phyloP scores from a whole-genome alignment of 305 asterid genomes.

The Fraxinus sp. region DNA sequence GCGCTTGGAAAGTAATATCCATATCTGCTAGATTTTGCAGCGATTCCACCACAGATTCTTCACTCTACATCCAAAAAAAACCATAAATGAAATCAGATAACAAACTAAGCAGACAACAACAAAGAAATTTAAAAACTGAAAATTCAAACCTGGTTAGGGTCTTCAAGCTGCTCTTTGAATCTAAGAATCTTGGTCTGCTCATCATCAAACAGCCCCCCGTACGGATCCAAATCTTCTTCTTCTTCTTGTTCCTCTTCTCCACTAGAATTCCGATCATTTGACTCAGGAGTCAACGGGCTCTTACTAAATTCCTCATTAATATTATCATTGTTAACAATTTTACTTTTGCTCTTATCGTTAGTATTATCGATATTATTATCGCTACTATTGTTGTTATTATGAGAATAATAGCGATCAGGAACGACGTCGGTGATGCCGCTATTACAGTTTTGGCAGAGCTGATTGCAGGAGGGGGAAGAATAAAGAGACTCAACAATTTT shows the following conservation, averaged over 20 bases:
- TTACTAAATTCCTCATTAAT: slow-evolving; percentile 40
- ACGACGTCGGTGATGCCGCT: slow-evolving; percentile 31
- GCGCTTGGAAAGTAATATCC: slow-evolving; percentile 86
- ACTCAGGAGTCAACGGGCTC: slow-evolving; percentile 87
- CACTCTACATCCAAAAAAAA: slow-evolving; percentile 42
- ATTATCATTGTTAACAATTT: slow-evolving; percentile 20
- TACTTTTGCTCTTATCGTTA: slow-evolving; percentile 18
- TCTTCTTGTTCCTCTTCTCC: slow-evolving; percentile 43
- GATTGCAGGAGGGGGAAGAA: slow-evolving; percentile 34
- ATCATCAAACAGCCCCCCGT: slow-evolving; percentile 70
- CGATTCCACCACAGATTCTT: slow-evolving; percentile 65
- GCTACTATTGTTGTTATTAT: slow-evolving; percentile 8
- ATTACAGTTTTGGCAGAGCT: slow-evolving; percentile 53
- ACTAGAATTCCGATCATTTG: slow-evolving; percentile 43
- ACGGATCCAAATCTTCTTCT: slow-evolving; percentile 50
- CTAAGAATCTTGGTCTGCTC: slow-evolving; percentile 61
- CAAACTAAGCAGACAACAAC: neutral
- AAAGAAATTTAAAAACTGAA: neutral
- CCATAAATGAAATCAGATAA: neutral
- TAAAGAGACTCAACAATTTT: slow-evolving; percentile 68
- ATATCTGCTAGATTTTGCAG: slow-evolving; percentile 77
- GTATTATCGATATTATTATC: slow-evolving; percentile 27
- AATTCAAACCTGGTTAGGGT: slow-evolving; percentile 59
- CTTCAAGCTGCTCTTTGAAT: slow-evolving; percentile 78
- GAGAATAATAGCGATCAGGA: slow-evolving; percentile 22